These are phyloP conservation scores for Papilionanthe hybrid DNA, from an alignment of 116 monocot genomes.

Conservation along the genomic window DNA sequence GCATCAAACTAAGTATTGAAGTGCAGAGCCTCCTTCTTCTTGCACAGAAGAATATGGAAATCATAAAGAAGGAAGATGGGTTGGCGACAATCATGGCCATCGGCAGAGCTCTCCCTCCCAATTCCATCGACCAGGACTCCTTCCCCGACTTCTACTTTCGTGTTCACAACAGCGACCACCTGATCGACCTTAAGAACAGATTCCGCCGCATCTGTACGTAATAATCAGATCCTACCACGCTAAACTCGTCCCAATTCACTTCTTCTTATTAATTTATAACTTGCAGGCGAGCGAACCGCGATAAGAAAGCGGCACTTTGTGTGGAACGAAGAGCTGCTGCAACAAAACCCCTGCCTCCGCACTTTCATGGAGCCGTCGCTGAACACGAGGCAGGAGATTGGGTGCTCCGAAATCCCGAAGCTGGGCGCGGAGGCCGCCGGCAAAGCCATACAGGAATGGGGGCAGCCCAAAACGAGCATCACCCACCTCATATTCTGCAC, in stretches of 20 bases:
- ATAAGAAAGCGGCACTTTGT: neutral
- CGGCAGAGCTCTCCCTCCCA: neutral
- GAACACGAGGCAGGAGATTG: neutral
- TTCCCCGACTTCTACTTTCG: constrained; percentile 5
- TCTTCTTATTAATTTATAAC: too few species aligned
- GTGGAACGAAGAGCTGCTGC: neutral
- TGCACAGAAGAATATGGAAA: too few species aligned
- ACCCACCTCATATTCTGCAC: constrained; percentile 3
- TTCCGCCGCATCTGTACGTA: constrained; percentile 2
- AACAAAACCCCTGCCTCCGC: neutral
- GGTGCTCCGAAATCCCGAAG: neutral
- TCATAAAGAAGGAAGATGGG: neutral
- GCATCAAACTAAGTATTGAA: too few species aligned
- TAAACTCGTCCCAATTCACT: too few species aligned
- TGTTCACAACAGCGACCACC: neutral
- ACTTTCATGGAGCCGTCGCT: neutral
- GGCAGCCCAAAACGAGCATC: neutral
- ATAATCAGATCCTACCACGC: too few species aligned
- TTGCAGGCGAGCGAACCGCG: neutral
- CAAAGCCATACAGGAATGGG: neutral
- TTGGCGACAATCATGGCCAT: neutral
- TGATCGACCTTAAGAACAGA: neutral
- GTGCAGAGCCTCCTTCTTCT: too few species aligned
- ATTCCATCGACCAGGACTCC: neutral
- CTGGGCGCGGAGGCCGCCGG: neutral